These are phyloP conservation scores for Barnettozyma vustinii DNA, from an alignment of 805 yeast genomes.

Conservation along the genomic window DNA sequence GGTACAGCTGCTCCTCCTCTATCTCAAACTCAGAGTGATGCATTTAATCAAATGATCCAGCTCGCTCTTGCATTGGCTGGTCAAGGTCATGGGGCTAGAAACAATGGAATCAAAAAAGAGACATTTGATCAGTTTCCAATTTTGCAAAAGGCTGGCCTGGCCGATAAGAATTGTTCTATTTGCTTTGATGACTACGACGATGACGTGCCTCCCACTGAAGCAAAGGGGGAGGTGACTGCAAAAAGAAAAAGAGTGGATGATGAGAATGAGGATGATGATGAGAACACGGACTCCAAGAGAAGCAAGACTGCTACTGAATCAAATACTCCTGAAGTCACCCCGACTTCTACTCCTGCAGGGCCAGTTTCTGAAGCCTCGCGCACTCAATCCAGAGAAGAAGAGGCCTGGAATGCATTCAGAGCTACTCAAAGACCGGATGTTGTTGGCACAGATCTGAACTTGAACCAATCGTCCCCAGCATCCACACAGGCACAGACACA, in stretches of 20 bases:
- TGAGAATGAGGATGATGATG: background rate
- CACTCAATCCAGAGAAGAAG: background rate
- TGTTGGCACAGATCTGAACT: conserved; percentile 7
- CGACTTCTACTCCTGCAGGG: background rate
- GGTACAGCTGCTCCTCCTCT: background rate
- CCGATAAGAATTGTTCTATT: conserved; percentile 47
- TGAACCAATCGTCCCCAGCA: conserved; percentile 17
- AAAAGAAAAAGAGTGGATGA: conserved; percentile 20
- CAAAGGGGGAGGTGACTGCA: conserved; percentile 15
- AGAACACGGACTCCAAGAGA: conserved; percentile 1
- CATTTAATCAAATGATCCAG: conserved; percentile 1
- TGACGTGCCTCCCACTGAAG: background rate
- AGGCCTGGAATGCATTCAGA: conserved; percentile 6
- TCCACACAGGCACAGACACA: background rate
- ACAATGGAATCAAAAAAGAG: conserved; percentile 48
- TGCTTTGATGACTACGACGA: conserved; percentile 50
- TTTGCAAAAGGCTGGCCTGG: conserved; percentile 27
- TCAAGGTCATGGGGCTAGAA: conserved; percentile 14
- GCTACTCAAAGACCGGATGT: conserved; percentile 2
- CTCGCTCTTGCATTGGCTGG: background rate
- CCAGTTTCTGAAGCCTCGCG: background rate
- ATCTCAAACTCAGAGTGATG: background rate
- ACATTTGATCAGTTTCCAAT: conserved; percentile 47
- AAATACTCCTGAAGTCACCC: background rate
- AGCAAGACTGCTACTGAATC: conserved; percentile 1